A percentile compares a stretch with the other conserved stretches of the same genome.
phyloP scores from a whole-genome alignment of 441 rosid species.

The Populus hybrid region DNA sequence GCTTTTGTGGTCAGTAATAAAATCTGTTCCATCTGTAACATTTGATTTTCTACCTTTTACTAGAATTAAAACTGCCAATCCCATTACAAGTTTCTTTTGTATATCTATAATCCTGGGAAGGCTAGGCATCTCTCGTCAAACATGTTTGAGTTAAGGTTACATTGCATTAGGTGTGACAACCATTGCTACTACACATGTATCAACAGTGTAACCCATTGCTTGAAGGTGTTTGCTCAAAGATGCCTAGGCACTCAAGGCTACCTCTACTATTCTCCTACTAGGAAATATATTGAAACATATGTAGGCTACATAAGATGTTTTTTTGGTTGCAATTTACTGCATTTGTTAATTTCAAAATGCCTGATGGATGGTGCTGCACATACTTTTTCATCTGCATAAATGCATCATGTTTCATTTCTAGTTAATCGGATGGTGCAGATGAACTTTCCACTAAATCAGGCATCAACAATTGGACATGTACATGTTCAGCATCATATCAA shows the following conservation, averaged over 20 bases:
- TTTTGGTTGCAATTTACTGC: not conserved
- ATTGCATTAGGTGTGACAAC: not conserved
- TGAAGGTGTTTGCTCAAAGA: constrained; percentile 5
- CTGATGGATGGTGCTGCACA: not conserved
- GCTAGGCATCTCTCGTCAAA: not conserved
- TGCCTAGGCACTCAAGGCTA: not conserved
- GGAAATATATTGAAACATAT: not conserved
- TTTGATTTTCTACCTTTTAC: not conserved
- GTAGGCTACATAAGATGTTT: not conserved
- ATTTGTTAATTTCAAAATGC: not conserved
- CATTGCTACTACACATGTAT: not conserved
- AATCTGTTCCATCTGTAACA: not conserved
- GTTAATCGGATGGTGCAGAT: constrained; percentile 37
- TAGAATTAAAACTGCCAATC: not conserved
- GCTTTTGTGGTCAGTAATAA: constrained; percentile 59
- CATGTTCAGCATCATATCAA: constrained; percentile 47
- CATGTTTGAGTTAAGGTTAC: not conserved
- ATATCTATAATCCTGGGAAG: constrained; percentile 6
- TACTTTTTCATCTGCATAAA: not conserved
- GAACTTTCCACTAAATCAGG: constrained; percentile 43
- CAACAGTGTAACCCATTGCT: not conserved
- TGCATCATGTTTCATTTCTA: constrained; percentile 5
- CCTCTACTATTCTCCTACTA: not conserved
- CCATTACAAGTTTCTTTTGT: not conserved
- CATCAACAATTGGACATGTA: constrained; percentile 63